Base-by-base conservation (phyloP, 148 eudicot species). In the Rhododendron ferrugineum region DNA sequence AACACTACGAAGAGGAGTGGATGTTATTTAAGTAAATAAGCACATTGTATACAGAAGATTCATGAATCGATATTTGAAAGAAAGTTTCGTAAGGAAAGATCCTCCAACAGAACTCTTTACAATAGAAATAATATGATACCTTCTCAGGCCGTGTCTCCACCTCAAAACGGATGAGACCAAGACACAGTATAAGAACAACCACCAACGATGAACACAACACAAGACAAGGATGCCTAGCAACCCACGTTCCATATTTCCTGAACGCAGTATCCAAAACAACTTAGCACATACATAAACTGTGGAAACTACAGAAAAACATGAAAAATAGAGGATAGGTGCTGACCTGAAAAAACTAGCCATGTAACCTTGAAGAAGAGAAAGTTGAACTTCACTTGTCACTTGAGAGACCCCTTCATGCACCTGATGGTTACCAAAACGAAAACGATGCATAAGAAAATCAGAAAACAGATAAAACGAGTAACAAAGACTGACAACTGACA, bases 101-200 rank as follows among this genome's bases (percentile, higher is more conserved):
- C 83, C 46, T 52, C 40, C 26, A 11, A 80, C 46, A 80, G 22
- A 30, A 36, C 46, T 54, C 28, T 34, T 54, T 56, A 34, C 26
- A 56, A 2, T 50, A 52, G 82, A 30, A 30, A 28, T 32, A 23
- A 11, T 79, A 84, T 56, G 22, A 78, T 87, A 94, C 96, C 96
- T 92, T 94, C 84, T 90, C 96, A 81, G 96, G 96, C 54, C 88
- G 86, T 78, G 96, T 94, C 88, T 94, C 96, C 68, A 94, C 96
- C 88, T 90, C 40, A 74, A 94, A 92, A 54, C 90, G 86, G 80
- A 92, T 68, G 78, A 94, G 89, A 76, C 96, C 96, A 44, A 94
- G 88, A 86, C 92, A 92, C 78, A 94, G 91, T 78, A 92, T 42
- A 87, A 92, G 85, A 88, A 94, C 96, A 81, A 90, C 86, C 32